Percentiles rank a stretch among this genome's conserved stretches.
phyloP scores from a whole-genome alignment of 805 yeast genomes.

The Myxozyma monticola region DNA sequence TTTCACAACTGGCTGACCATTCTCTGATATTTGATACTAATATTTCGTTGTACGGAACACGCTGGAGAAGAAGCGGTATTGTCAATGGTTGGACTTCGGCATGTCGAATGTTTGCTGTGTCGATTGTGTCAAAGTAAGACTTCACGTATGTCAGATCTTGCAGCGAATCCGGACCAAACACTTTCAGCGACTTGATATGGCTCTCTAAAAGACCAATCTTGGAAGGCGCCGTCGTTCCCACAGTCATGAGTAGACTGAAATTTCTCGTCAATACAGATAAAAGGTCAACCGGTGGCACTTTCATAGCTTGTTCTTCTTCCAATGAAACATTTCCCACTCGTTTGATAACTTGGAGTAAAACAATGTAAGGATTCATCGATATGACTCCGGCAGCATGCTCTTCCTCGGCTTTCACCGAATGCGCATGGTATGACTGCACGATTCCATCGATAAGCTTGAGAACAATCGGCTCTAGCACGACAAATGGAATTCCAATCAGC shows the following conservation, averaged over 20 bases:
- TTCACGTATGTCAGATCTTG: slow-evolving; percentile 12
- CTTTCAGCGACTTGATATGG: slow-evolving; percentile 7
- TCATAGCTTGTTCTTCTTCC: slow-evolving; percentile 10
- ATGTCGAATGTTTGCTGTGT: not conserved
- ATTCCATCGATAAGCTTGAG: slow-evolving; percentile 15
- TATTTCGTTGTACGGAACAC: not conserved
- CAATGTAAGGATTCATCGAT: slow-evolving; percentile 11
- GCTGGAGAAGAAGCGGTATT: not conserved
- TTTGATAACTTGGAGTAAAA: slow-evolving; percentile 14
- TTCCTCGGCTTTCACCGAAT: not conserved
- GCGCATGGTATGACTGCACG: slow-evolving; percentile 1
- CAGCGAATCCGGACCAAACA: slow-evolving; percentile 14
- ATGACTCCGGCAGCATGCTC: slow-evolving; percentile 1
- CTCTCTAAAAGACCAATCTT: slow-evolving; percentile 5
- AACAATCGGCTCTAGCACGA: slow-evolving; percentile 8
- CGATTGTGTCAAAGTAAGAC: slow-evolving; percentile 1
- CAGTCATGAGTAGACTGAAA: slow-evolving; percentile 5
- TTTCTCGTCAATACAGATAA: not conserved
- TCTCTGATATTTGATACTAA: slow-evolving; percentile 7
- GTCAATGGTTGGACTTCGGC: not conserved
- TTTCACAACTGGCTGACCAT: slow-evolving; percentile 2
- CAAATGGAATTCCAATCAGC: slow-evolving; percentile 6
- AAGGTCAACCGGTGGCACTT: slow-evolving; percentile 2
- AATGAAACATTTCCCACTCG: slow-evolving; percentile 12
- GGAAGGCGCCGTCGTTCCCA: not conserved